These are phyloP conservation scores for Apophysomyces ossiformis DNA, from an alignment of 371 early-diverging fungal species.

Conservation along the genomic window DNA sequence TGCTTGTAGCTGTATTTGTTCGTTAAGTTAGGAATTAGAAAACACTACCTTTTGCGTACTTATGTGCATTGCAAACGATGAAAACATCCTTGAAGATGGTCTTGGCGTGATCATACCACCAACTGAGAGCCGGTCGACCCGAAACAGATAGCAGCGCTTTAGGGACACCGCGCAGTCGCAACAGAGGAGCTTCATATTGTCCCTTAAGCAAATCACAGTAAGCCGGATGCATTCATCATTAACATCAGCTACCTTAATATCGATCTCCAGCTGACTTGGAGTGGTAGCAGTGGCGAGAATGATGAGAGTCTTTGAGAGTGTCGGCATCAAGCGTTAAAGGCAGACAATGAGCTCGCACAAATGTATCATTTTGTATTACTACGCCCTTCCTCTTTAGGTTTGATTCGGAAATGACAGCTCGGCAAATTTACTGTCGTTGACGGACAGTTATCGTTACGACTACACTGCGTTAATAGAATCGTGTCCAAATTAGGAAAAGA, in stretches of 20 bases:
- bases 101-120: constrained; percentile 41
- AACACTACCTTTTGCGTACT: constrained; percentile 29
- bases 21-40: not conserved
- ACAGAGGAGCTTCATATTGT: constrained; percentile 26
- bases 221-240: not conserved
- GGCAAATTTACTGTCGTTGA: too few species aligned
- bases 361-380: too few species aligned
- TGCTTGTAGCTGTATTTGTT: constrained; percentile 40
- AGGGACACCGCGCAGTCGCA: constrained; percentile 41
- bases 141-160: constrained; percentile 49
- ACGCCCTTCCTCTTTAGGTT: too few species aligned
- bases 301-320: not conserved
- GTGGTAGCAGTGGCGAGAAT: not conserved
- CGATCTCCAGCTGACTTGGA: constrained; percentile 7
- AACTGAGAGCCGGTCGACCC: constrained; percentile 43
- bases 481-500: too few species aligned
- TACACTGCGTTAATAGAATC: too few species aligned
- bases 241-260: constrained; percentile 12
- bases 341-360: not conserved
- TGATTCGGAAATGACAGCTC: too few species aligned
- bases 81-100: constrained; percentile 28
- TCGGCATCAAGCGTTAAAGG: not conserved
- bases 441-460: too few species aligned
- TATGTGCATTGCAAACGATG: constrained; percentile 52
- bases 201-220: constrained; percentile 7